phyloP scores from a whole-genome alignment of 768 basidiomycete genomes.

The Boletus huronensis region DNA sequence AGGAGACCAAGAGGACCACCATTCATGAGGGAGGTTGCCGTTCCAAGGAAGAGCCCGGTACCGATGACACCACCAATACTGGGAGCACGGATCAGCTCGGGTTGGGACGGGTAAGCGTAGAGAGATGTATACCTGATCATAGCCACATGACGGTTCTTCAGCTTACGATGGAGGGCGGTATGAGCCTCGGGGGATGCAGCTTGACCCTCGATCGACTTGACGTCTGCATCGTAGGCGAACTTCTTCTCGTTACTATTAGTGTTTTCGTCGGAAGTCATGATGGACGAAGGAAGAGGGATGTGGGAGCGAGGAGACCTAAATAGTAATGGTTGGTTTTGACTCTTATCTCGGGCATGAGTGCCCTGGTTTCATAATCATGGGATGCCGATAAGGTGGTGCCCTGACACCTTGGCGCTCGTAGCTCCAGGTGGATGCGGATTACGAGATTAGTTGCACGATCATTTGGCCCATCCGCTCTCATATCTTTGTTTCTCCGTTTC shows the following conservation, averaged over 20 bases:
- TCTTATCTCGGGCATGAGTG: too few relatives aligned
- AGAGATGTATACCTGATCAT: conserved; percentile 31
- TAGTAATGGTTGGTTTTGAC: not conserved
- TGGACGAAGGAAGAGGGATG: not conserved
- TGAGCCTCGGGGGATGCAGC: not conserved
- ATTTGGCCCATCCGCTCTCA: too few relatives aligned
- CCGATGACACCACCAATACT: conserved; percentile 41
- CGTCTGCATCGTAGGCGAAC: not conserved
- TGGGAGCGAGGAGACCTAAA: not conserved
- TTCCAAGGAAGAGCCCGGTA: conserved; percentile 37
- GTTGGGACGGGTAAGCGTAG: too few relatives aligned
- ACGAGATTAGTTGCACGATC: too few relatives aligned
- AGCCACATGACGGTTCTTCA: conserved; percentile 35
- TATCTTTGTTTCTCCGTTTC: too few relatives aligned
- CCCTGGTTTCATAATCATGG: too few relatives aligned
- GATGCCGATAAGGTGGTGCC: not conserved
- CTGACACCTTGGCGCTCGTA: not conserved
- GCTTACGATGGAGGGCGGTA: conserved; percentile 23
- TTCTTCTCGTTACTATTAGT: conserved; percentile 2
- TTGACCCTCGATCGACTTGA: conserved; percentile 12
- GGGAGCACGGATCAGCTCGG: not conserved
- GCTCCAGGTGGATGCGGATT: not conserved
- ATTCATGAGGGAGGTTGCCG: conserved; percentile 33
- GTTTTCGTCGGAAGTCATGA: conserved; percentile 9
- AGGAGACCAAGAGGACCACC: conserved; percentile 49